Base-by-base conservation (phyloP, 164 flowering plant species). In the Tetrastigma voinierianum region DNA sequence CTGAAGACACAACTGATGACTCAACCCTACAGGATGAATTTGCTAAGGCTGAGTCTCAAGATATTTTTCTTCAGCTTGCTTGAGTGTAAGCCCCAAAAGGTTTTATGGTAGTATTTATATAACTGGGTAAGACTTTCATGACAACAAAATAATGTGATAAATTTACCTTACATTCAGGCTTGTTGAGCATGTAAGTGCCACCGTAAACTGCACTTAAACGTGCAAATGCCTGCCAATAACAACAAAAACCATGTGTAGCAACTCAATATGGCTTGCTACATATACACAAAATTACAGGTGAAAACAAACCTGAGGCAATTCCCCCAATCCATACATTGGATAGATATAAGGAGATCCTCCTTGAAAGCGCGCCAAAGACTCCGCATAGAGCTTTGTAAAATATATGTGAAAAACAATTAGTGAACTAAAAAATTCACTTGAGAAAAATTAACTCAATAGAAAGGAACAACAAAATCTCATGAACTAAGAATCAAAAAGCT, bases 131-230 rank as follows among this genome's bases (percentile, higher is more conserved):
- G 10, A 57, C 13, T 19, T 17, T 57, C 43, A 10, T 57, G 40
- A 53, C 57, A 16, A 32, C 40, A 32, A 32, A 32, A 3, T 58
- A 59, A 14, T 24, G 17, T 45, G 45, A 40, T 10, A 46, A 67
- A 15, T 52, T 57, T 77, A 94, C 99, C 91, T 90, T 83, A 67
- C 97, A 92, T 48, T 88, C 82, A 56, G 99, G 97, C 87, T 92
- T 95, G 90, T 82, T 91, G 51, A 95, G 97, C 99, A 95, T 95
- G 86, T 95, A 95, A 55, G 97, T 95, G 47, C 99, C 98, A 71
- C 99, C 98, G 75, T 92, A 95, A 60, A 92, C 99, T 23, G 96
- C 97, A 83, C 99, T 95, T 11, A 95, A 71, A 71, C 98, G 99
- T 46, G 99, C 98, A 81, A 95, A 95, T 61, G 93, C 96, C 98